Base-by-base conservation (phyloP, 1,284 basidiomycete genomes). In the Pseudozyma tsukubaensis region DNA sequence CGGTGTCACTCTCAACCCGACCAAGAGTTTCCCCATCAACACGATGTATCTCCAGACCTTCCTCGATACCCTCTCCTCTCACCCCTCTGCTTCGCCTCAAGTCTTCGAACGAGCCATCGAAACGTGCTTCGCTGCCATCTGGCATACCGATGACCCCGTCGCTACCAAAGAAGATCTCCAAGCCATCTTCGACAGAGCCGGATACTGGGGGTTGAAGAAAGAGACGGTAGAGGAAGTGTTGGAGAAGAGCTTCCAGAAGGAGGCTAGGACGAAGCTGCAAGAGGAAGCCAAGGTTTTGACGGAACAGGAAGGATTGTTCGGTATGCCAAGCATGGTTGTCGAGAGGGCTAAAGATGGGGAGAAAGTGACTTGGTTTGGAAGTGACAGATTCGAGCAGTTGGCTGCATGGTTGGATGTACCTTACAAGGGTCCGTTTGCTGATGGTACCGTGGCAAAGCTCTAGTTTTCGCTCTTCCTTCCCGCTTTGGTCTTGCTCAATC, bases 1-100 rank as follows among this genome's bases (percentile, higher is more conserved):
- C 47, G 78, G 76, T 34, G 71, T 79, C n/a, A 67, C 59, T 0
- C 68, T 83, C n/a, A 70, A 67, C 45, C 67, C 52, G 21, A 67
- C 81, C 43, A 43, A 57, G 12, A 36, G 45, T 1, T 83, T 84
- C 59, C 81, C 82, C 4, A 75, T 83, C 62, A 71, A 82, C 63
- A 82, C 82, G 11, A 63, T 69, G 48, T 40, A 54, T 1, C 47
- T 75, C 10, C 79, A 81, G 53, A 63, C 67, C 18, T 51, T 83
- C 45, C 71, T 84, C 37, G 48, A 55, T 11, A 45, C 24, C 4
- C 47, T 80, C 16, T 49, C 64, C 39, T 50, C 29, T 1, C 39
- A 50, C n/a, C 56, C 78, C 8, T 21, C 43, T 7, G 18, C 32
- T 6, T 12, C 29, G 13, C 39, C 56, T 13, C 14, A 37, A 0